phyloP scores from a whole-genome alignment of 2,329 filamentous ascomycete genomes.

The Alternaria alternata region DNA sequence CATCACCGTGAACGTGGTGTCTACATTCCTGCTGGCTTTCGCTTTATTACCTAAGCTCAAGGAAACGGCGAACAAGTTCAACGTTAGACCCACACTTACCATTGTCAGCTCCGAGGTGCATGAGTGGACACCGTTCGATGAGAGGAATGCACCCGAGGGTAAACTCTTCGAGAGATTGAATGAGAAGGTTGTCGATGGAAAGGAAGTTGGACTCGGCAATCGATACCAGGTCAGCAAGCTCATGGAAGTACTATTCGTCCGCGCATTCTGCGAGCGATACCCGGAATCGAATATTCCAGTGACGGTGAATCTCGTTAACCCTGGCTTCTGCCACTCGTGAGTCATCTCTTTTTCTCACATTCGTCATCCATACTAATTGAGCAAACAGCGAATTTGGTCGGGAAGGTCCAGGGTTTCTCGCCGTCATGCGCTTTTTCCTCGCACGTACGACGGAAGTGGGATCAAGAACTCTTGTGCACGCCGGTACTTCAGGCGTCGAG shows the following conservation, averaged over 20 bases:
- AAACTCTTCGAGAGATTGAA: slow-evolving; percentile 42
- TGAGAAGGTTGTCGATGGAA: slow-evolving; percentile 13
- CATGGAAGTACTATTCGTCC: slow-evolving; percentile 37
- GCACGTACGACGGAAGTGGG: slow-evolving; percentile 54
- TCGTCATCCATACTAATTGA: background rate
- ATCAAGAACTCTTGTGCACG: slow-evolving; percentile 52
- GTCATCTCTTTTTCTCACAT: background rate
- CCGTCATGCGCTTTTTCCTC: slow-evolving; percentile 29
- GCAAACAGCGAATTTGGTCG: slow-evolving; percentile 30
- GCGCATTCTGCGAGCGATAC: slow-evolving; percentile 32
- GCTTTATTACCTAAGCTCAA: slow-evolving; percentile 39
- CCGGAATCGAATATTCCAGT: slow-evolving; percentile 33
- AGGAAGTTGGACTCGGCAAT: slow-evolving; percentile 19
- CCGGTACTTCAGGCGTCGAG: slow-evolving; percentile 45
- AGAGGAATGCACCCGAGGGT: slow-evolving; percentile 34
- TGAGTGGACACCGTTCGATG: slow-evolving; percentile 32
- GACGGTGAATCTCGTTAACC: slow-evolving; percentile 45
- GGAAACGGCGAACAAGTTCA: slow-evolving; percentile 31
- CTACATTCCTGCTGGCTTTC: slow-evolving; percentile 49
- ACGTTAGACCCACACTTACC: slow-evolving; percentile 38
- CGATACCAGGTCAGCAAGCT: slow-evolving; percentile 45
- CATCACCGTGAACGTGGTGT: slow-evolving; percentile 53
- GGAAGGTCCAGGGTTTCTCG: slow-evolving; percentile 20
- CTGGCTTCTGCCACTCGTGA: slow-evolving; percentile 46
- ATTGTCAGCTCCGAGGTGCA: slow-evolving; percentile 48